Evolutionary conservation across 129 eudicot genomes (phyloP), one percentile per base, ranked within the genome.

Genomic region (Pittosporum tobira): DNA sequence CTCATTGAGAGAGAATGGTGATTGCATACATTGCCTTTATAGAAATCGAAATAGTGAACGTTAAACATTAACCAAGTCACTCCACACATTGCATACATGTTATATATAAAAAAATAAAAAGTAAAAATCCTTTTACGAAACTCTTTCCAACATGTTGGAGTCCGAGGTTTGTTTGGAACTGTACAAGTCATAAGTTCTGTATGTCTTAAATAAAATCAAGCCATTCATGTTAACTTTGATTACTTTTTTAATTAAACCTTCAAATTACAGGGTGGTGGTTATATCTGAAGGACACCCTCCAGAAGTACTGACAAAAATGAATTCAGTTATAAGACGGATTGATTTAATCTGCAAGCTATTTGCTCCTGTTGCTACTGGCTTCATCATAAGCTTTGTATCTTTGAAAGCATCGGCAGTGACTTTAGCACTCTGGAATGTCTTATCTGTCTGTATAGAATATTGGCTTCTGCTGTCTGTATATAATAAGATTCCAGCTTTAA

Each of bases 1-100:
- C 73, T 91, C 81, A 69, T 91, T 4, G 99, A 87, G 79, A 76
- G 99, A 83, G 99, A 91, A 81, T 91, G 99, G 99, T 91, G 68
- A 64, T 27, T 48, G 14, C 54, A 31, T 28, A 59, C 10, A 34
- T 34, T 6, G 40, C 11, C 12, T 34, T 34, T 34, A 34, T 8
- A 34, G 40, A 34, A 34, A 34, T 4, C 11, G 2, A 34, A 34
- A 34, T 8, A 34, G 13, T 34, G 40, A 34, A 34, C 40, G 10
- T 34, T 34, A n/a, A n/a, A n/a, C n/a, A n/a, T n/a, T n/a, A n/a
- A n/a, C 3, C 24, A 19, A 8, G 20, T 61, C 51, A 15, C 21
- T 45, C 51, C n/a, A 29, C 3, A 27, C 13, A n/a, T n/a, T n/a
- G n/a, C n/a, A n/a, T n/a, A n/a, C n/a, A n/a, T n/a, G n/a, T n/a